Evolutionary conservation across 495 filamentous ascomycete genomes (phyloP).

Genomic region (Chlorociboria aeruginascens): DNA sequence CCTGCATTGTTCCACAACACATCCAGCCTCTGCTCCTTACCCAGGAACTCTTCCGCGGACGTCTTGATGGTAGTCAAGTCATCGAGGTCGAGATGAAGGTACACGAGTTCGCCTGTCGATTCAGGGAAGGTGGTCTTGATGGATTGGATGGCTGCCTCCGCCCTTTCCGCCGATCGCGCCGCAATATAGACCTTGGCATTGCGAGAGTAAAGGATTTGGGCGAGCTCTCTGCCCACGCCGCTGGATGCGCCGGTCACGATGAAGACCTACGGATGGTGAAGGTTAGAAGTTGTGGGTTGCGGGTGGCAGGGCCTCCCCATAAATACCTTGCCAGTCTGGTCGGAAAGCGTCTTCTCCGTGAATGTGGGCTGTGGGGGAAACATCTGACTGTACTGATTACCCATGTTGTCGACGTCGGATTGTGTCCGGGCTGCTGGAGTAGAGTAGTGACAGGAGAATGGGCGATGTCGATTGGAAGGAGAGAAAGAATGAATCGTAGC

Average conservation of each 20-base stretch:
- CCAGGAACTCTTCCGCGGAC: slow-evolving; percentile 12
- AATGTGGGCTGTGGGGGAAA: slow-evolving; percentile 13
- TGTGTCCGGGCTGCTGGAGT: too few species aligned
- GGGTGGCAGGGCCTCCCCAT: too few species aligned
- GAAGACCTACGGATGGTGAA: background rate
- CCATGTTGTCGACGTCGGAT: too few species aligned
- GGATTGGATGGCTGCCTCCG: slow-evolving; percentile 33
- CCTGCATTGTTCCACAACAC: slow-evolving; percentile 61
- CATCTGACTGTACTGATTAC: background rate
- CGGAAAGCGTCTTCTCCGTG: slow-evolving; percentile 13
- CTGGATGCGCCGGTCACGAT: background rate
- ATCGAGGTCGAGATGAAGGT: slow-evolving; percentile 31
- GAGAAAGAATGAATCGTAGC: too few species aligned
- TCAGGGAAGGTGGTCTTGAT: slow-evolving; percentile 21
- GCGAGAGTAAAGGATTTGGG: slow-evolving; percentile 48
- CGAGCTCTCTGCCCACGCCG: slow-evolving; percentile 37
- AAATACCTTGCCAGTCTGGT: slow-evolving; percentile 16
- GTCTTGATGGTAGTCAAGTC: slow-evolving; percentile 22
- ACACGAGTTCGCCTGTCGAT: slow-evolving; percentile 22
- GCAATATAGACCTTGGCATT: slow-evolving; percentile 48
- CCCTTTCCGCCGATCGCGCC: slow-evolving; percentile 42
- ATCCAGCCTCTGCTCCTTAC: slow-evolving; percentile 34
- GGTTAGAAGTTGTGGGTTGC: background rate
- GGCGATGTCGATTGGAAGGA: too few species aligned
- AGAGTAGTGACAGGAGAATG: too few species aligned